Percentiles rank a stretch among this genome's conserved stretches.
Evolutionary conservation across 2,329 filamentous ascomycete genomes (phyloP).

Genomic region (Botrytis fabae): DNA sequence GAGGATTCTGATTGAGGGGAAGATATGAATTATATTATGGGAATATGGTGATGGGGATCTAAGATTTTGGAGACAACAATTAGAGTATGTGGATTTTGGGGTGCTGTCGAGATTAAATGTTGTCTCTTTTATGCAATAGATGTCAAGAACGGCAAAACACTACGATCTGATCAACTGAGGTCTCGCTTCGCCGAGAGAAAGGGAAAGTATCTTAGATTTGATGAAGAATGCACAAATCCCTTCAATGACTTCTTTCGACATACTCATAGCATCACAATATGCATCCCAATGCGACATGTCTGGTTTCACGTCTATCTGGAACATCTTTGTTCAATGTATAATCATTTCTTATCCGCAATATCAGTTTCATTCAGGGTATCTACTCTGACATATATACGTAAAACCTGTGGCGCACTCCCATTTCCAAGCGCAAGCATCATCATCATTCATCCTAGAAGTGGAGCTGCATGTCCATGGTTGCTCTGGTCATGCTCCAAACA

Average conservation of each 20-base stretch:
- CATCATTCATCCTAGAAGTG: background rate
- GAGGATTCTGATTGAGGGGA: background rate
- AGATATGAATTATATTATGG: background rate
- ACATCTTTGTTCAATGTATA: no score
- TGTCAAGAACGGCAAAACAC: no score
- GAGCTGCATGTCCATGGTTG: background rate
- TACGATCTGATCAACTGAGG: no score
- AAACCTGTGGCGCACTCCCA: background rate
- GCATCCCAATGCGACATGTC: no score
- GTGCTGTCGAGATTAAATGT: no score
- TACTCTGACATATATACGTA: background rate
- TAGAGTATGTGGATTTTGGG: no score
- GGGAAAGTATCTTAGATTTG: no score
- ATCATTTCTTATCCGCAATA: background rate
- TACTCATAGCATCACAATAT: no score
- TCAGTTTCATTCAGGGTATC: background rate
- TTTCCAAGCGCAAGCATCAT: background rate
- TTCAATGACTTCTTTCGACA: rapidly evolving
- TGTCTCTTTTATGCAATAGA: no score
- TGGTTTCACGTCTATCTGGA: background rate
- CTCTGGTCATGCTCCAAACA: background rate
- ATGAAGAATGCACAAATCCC: no score
- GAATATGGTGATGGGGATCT: background rate
- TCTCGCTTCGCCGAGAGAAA: no score
- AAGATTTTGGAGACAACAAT: no score